phyloP scores from a whole-genome alignment of 2,329 filamentous ascomycete genomes.

The Cyphellophora europaea region DNA sequence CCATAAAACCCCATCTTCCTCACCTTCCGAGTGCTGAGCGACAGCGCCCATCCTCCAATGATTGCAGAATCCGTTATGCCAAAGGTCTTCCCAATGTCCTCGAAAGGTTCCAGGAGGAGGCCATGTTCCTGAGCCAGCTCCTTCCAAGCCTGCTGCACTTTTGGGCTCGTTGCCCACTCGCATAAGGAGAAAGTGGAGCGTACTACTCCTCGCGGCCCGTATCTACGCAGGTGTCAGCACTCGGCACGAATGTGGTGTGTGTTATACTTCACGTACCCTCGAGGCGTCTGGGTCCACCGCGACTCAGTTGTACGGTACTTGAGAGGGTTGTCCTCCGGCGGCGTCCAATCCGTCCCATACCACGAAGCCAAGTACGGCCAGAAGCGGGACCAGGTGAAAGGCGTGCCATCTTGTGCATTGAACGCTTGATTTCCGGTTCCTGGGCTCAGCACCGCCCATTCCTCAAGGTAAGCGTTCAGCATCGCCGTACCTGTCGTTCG shows the following conservation, averaged over 20 bases:
- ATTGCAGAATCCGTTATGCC: slow-evolving; percentile 8
- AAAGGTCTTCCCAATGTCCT: slow-evolving; percentile 8
- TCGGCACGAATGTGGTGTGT: no score
- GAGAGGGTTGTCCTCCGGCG: slow-evolving; percentile 18
- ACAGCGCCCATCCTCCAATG: slow-evolving; percentile 11
- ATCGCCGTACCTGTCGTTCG: slow-evolving; percentile 32
- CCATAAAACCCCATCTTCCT: slow-evolving; percentile 23
- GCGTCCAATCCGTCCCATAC: slow-evolving; percentile 30
- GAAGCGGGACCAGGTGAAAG: slow-evolving; percentile 38
- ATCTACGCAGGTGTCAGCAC: slow-evolving; percentile 29
- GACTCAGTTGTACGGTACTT: slow-evolving; percentile 17
- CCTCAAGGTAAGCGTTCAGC: slow-evolving; percentile 39
- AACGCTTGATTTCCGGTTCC: slow-evolving; percentile 35
- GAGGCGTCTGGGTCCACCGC: slow-evolving; percentile 6
- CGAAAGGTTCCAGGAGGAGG: slow-evolving; percentile 21
- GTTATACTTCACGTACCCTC: slow-evolving; percentile 10
- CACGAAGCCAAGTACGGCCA: slow-evolving; percentile 38
- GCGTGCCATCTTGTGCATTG: slow-evolving; percentile 37
- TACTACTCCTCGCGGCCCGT: slow-evolving; percentile 31
- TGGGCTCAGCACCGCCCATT: slow-evolving; percentile 39
- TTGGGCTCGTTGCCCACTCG: slow-evolving; percentile 35
- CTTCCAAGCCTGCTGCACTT: slow-evolving; percentile 36
- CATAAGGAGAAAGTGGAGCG: slow-evolving; percentile 32
- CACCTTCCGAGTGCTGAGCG: slow-evolving; percentile 21
- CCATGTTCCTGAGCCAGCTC: slow-evolving; percentile 32